A percentile compares a stretch with the other conserved stretches of the same genome.
phyloP scores from a whole-genome alignment of 2,329 filamentous ascomycete genomes.

The Blastomyces percursus region DNA sequence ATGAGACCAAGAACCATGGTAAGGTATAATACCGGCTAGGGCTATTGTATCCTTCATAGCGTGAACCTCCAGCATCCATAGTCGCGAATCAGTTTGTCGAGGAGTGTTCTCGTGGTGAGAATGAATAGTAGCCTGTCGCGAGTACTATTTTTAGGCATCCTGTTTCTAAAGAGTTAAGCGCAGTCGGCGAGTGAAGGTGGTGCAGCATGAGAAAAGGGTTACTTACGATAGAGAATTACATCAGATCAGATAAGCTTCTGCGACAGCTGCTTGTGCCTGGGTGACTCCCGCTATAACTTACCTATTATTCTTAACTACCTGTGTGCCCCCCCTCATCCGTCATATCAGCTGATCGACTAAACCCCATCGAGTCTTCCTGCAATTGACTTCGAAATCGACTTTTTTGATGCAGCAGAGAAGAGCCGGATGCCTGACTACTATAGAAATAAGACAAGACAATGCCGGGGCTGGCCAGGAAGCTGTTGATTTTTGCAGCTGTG shows the following conservation, averaged over 20 bases:
- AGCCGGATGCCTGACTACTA: background rate
- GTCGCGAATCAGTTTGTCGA: background rate
- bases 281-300: no score
- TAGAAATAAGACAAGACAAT: conserved; percentile 36
- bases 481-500: conserved; percentile 66
- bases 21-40: background rate
- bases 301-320: no score
- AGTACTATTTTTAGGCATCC: background rate
- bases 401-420: background rate
- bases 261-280: no score
- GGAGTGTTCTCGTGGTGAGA: background rate
- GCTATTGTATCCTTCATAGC: background rate
- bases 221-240: no score
- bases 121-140: background rate
- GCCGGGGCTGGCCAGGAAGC: conserved; percentile 67
- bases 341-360: background rate
- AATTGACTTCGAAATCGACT: background rate
- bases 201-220: background rate
- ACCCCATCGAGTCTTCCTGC: background rate
- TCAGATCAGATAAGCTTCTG: background rate
- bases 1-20: background rate
- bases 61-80: background rate
- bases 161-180: background rate
- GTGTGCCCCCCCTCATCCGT: background rate
- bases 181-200: background rate